phyloP scores from a whole-genome alignment of 2,329 filamentous ascomycete species.

The Mollisiaceae sp. region DNA sequence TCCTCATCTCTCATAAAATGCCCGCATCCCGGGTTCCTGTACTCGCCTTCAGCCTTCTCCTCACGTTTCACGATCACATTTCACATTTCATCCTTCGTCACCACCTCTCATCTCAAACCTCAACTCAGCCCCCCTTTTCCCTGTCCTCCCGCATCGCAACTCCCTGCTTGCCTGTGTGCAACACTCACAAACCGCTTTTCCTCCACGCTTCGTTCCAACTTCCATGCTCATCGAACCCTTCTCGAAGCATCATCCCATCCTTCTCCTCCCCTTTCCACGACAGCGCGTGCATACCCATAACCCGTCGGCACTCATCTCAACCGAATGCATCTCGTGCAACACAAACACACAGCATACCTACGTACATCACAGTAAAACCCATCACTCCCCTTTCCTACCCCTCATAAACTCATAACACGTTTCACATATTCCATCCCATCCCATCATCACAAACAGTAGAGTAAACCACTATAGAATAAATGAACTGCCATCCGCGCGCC shows the following conservation, averaged over 20 bases:
- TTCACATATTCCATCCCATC: background rate
- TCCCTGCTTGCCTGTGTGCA: background rate
- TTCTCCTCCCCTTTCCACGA: background rate
- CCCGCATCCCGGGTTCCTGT: background rate
- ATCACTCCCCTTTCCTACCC: background rate
- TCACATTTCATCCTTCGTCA: background rate
- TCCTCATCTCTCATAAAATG: background rate
- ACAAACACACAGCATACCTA: background rate
- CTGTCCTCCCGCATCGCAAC: background rate
- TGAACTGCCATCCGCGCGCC: background rate
- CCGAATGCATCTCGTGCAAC: background rate
- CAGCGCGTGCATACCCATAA: background rate
- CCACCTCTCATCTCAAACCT: background rate
- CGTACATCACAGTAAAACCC: background rate
- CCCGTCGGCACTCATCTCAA: background rate
- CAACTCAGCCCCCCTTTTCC: background rate
- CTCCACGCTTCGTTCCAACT: background rate
- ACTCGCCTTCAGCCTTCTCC: background rate
- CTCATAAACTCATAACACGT: background rate
- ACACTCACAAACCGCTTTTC: background rate
- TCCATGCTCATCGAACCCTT: background rate
- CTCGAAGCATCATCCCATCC: constrained; percentile 1
- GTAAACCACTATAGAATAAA: background rate
- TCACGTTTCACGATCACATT: constrained; percentile 4
- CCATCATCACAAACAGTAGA: no score